phyloP scores from a whole-genome alignment of 2,329 filamentous ascomycete species.

The Laburnicola sp. region DNA sequence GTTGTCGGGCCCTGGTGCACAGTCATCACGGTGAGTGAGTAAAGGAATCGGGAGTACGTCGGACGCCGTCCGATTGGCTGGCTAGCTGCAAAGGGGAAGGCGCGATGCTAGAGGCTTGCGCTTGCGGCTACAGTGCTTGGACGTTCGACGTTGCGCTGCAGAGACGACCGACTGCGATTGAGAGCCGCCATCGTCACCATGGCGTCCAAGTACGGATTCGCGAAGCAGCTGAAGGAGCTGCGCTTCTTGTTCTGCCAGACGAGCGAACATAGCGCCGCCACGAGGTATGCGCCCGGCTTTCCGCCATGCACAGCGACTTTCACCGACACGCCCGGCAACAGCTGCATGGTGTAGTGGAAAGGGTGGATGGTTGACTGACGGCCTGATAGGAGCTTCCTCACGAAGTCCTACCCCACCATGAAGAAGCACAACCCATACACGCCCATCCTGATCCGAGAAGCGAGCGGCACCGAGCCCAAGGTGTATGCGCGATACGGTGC shows the following conservation, averaged over 20 bases:
- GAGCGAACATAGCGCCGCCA: constrained; percentile 83
- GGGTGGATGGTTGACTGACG: neutral
- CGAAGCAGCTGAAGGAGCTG: constrained; percentile 86
- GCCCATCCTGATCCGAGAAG: constrained; percentile 94
- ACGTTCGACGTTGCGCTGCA: constrained; percentile 12
- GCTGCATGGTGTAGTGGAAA: constrained; percentile 10
- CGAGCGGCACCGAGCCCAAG: constrained; percentile 77
- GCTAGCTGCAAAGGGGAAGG: constrained; percentile 11
- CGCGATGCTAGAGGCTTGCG: constrained; percentile 21
- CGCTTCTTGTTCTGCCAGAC: constrained; percentile 98
- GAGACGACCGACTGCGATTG: constrained; percentile 24
- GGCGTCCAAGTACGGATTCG: constrained; percentile 92
- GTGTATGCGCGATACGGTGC: constrained; percentile 92
- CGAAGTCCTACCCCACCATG: constrained; percentile 93
- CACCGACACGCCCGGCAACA: neutral
- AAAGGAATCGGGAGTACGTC: constrained; percentile 30
- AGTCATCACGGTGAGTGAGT: constrained; percentile 23
- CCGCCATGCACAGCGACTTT: neutral
- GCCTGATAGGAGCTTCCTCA: constrained; percentile 76
- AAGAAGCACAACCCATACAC: constrained; percentile 97
- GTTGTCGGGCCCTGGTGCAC: constrained; percentile 14
- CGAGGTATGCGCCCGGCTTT: constrained; percentile 64
- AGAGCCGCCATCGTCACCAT: constrained; percentile 57
- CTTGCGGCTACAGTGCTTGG: constrained; percentile 4
- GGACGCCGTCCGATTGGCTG: constrained; percentile 29